Evolutionary conservation across 495 filamentous ascomycete species (phyloP).

Genomic region (Filosporella fistucella): DNA sequence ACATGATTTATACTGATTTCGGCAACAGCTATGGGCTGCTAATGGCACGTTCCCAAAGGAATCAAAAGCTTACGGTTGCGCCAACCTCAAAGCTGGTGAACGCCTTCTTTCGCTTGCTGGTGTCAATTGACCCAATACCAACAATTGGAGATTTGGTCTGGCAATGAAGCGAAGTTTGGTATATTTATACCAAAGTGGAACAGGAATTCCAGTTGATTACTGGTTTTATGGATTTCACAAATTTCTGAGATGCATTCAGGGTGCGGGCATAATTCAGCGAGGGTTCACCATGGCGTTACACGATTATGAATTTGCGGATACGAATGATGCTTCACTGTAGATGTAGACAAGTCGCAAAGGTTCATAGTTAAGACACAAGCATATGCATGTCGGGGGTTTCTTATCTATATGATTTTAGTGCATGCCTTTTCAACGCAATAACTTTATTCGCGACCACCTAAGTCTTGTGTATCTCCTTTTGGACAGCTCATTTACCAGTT

Average conservation of each 20-base stretch:
- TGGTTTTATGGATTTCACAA: no score
- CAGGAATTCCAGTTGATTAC: neutral
- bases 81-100: conserved; percentile 36
- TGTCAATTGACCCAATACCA: no score
- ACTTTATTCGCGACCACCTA: no score
- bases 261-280: conserved; percentile 4
- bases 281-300: conserved; percentile 10
- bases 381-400: no score
- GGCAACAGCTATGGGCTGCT: conserved; percentile 80
- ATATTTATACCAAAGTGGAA: neutral
- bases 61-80: conserved; percentile 51
- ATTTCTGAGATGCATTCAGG: conserved; percentile 6
- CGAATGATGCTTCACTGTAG: neutral
- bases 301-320: neutral
- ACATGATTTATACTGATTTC: no score
- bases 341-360: neutral
- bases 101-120: conserved; percentile 18
- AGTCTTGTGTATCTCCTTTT: no score
- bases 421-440: no score
- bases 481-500: no score
- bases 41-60: conserved; percentile 78
- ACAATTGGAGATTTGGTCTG: no score
- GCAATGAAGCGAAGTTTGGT: no score
- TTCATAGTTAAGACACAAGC: no score
- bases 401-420: no score